These are phyloP conservation scores for Fusarium stilboides DNA, from an alignment of 2,329 filamentous ascomycete species.

Conservation along the genomic window DNA sequence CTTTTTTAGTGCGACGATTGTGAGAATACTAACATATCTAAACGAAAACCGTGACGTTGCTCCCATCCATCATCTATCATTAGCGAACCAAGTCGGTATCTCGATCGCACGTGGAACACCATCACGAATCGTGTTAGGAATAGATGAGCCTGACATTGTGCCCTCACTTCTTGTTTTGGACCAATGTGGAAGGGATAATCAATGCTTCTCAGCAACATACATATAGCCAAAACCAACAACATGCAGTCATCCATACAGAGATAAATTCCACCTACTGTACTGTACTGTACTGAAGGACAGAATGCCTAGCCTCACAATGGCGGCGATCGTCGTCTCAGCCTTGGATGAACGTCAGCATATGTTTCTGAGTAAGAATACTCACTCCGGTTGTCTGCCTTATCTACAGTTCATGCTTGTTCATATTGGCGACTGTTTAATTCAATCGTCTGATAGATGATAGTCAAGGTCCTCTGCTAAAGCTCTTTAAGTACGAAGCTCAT, in stretches of 20 bases:
- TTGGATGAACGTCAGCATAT: not conserved
- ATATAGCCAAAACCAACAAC: conserved; percentile 9
- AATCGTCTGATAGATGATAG: too few species aligned
- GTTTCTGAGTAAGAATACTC: not conserved
- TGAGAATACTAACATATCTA: conserved; percentile 5
- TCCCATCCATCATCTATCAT: not conserved
- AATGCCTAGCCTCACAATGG: too few species aligned
- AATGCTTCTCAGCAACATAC: conserved; percentile 1
- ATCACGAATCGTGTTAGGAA: conserved; percentile 3
- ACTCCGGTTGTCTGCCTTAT: not conserved
- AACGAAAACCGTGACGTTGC: not conserved
- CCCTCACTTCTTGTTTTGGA: conserved; percentile 25
- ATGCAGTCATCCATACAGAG: conserved; percentile 1
- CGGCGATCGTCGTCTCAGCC: not conserved
- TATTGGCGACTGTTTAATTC: too few species aligned
- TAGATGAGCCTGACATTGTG: conserved; percentile 8
- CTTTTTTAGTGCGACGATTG: not conserved
- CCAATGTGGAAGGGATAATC: conserved; percentile 10
- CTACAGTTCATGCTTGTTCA: not conserved
- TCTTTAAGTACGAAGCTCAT: not conserved
- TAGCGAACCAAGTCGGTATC: conserved; percentile 11
- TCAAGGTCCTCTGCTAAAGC: too few species aligned
- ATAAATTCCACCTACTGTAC: not conserved
- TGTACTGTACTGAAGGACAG: not conserved
- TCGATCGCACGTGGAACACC: conserved; percentile 9